Evolutionary conservation across 2,329 filamentous ascomycete genomes (phyloP).

Genomic region (Hypoxylon sp.): DNA sequence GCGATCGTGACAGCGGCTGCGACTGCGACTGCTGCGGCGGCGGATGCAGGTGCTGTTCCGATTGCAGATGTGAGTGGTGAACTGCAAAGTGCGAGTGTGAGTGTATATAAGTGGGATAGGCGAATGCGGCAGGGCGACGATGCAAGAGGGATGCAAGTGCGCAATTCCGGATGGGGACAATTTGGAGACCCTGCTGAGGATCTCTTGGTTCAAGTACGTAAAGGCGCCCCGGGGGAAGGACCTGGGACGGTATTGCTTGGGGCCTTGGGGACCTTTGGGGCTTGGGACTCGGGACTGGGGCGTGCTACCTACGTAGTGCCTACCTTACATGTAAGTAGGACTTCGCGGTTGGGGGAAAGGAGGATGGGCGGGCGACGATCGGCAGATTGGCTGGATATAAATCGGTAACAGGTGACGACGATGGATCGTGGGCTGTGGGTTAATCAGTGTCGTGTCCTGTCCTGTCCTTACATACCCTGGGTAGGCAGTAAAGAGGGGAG

Average conservation of each 20-base stretch:
- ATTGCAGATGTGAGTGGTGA: constrained; percentile 6
- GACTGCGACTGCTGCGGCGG: constrained; percentile 13
- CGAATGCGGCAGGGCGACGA: constrained; percentile 23
- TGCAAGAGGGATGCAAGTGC: constrained; percentile 31
- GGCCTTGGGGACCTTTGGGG: too few relatives aligned
- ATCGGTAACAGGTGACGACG: constrained; percentile 16
- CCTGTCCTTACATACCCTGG: too few relatives aligned
- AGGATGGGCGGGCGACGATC: constrained; percentile 29
- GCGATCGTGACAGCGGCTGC: constrained; percentile 6
- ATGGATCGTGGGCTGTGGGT: constrained; percentile 25
- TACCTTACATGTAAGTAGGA: too few relatives aligned
- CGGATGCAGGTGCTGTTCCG: constrained; percentile 6
- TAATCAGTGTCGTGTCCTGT: constrained; percentile 18
- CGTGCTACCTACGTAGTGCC: too few relatives aligned
- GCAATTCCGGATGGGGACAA: constrained; percentile 16
- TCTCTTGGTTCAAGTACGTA: constrained; percentile 23
- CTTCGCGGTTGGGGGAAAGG: constrained; percentile 13
- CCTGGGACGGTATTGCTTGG: too few relatives aligned
- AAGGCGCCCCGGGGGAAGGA: too few relatives aligned
- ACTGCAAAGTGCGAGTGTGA: constrained; percentile 6
- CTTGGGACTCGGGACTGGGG: too few relatives aligned
- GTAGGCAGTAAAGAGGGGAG: too few relatives aligned
- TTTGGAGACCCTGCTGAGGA: constrained; percentile 27
- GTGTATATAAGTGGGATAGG: constrained; percentile 12
- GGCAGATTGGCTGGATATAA: constrained; percentile 14